Base-by-base conservation (phyloP, 768 basidiomycete genomes). In the Amanita rimosa region DNA sequence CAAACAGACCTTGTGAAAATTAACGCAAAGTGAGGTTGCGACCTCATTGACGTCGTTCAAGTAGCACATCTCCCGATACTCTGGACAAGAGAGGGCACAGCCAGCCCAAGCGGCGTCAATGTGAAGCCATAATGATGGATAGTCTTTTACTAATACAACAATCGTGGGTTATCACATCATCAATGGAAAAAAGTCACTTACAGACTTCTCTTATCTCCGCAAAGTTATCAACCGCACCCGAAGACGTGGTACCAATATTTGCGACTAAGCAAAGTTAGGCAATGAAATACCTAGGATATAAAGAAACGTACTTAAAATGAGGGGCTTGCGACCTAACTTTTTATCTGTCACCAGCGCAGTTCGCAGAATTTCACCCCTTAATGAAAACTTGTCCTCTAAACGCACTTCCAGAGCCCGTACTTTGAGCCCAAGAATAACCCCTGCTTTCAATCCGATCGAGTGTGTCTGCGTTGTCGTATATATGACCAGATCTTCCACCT, bases 21-120 rank as follows among this genome's bases (percentile, higher is more conserved):
- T 96, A 6, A 83, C 83, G 62, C 84, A 88, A 64, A 93, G 82
- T 0, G 87, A 91, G 56, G 87, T 72, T 0, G 80, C 85, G 48
- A 79, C 76, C 29, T 71, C 63, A 63, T 98, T 98, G 56, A 94
- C 81, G 1, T 78, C 76, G 3, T 75, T 64, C 14, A 95, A 69
- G 46, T 76, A 73, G 5, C 83, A 74, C 7, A 60, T 52, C 8
- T 74, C 67, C 26, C 91, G 77, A 53, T 74, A 74, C 60, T 96
- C 91, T 0, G 90, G 90, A 53, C 90, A 87, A 0, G 82, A 73
- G 35, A 93, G 72, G 0, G 81, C 78, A 13, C 89, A 75, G 3
- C 94, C 94, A 0, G 88, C 93, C 94, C 93, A 97, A 0, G 88
- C 85, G 0, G 85, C 82, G 60, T 97, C 94, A 16, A 96, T 73